These are phyloP conservation scores for Pythium vanterpoolii DNA, from an alignment of 352 stramenopile species.

Conservation along the genomic window DNA sequence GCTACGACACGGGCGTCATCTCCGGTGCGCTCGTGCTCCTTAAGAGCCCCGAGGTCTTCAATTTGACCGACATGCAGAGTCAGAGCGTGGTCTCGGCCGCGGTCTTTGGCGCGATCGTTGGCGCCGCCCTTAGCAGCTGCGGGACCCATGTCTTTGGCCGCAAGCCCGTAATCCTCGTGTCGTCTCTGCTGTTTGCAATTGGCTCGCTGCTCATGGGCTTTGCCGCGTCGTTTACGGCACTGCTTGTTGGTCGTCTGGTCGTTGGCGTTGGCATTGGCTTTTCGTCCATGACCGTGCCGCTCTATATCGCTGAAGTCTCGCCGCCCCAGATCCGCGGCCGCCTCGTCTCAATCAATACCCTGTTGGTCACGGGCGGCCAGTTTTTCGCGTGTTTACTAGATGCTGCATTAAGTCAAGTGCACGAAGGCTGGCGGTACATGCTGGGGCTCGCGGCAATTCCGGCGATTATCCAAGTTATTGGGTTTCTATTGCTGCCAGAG, in stretches of 20 bases:
- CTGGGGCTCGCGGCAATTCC: conserved; percentile 67
- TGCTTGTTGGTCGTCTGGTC: conserved; percentile 55
- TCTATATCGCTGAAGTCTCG: conserved; percentile 79
- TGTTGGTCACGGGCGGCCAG: conserved; percentile 68
- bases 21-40: conserved; percentile 72
- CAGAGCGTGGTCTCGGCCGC: conserved; percentile 69
- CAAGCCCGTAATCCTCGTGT: conserved; percentile 58
- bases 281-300: conserved; percentile 72
- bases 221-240: conserved; percentile 39
- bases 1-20: conserved; percentile 83
- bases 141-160: conserved; percentile 61
- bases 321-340: conserved; percentile 57
- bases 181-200: conserved; percentile 58
- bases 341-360: conserved; percentile 77
- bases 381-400: conserved; percentile 76
- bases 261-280: conserved; percentile 66
- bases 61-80: conserved; percentile 53
- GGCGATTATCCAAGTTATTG: conserved; percentile 63
- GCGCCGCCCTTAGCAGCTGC: conserved; percentile 50
- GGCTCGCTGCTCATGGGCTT: conserved; percentile 59
- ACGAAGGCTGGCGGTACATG: conserved; percentile 77
- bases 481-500: conserved; percentile 65
- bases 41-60: conserved; percentile 56
- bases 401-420: conserved; percentile 44
- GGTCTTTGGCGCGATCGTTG: conserved; percentile 67